Percentiles rank a stretch among this genome's conserved stretches.
phyloP scores from a whole-genome alignment of 805 yeast species.

The Citeromyces matritensis region DNA sequence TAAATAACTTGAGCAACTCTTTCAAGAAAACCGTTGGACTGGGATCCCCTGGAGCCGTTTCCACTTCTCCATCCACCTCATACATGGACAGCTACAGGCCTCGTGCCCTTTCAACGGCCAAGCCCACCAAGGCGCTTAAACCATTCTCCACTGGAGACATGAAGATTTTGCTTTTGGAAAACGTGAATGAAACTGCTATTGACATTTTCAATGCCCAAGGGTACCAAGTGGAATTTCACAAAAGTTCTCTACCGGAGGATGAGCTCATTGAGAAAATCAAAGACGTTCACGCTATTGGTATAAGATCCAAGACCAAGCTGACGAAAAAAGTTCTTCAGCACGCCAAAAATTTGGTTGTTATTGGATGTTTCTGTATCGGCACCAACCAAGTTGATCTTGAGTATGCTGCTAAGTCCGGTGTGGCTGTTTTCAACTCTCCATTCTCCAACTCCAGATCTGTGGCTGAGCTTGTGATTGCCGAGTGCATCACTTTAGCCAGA shows the following conservation, averaged over 20 bases:
- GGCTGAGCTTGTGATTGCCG: conserved; percentile 94
- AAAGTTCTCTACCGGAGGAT: conserved; percentile 79
- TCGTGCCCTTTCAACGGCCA: conserved; percentile 22
- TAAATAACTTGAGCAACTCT: conserved; percentile 32
- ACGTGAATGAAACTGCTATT: conserved; percentile 87
- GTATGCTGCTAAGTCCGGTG: conserved; percentile 82
- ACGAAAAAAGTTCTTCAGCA: conserved; percentile 65
- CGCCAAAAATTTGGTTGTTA: conserved; percentile 77
- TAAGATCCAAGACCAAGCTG: conserved; percentile 90
- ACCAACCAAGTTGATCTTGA: conserved; percentile 94
- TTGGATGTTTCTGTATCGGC: conserved; percentile 99
- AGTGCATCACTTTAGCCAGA: conserved; percentile 86
- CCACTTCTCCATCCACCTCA: conserved; percentile 67
- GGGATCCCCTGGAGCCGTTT: conserved; percentile 57
- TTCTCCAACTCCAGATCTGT: conserved; percentile 97
- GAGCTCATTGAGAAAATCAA: conserved; percentile 88
- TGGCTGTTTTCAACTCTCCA: conserved; percentile 96
- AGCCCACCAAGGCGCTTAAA: conserved; percentile 57
- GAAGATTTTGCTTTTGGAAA: conserved; percentile 81
- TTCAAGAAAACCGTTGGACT: conserved; percentile 40
- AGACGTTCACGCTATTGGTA: conserved; percentile 94
- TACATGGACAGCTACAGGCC: conserved; percentile 40
- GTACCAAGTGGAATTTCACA: conserved; percentile 91
- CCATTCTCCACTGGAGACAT: conserved; percentile 95
- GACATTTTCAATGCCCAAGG: conserved; percentile 80